Base-by-base conservation (phyloP, 1,284 basidiomycete genomes). In the Filobasidium uniguttulatum region DNA sequence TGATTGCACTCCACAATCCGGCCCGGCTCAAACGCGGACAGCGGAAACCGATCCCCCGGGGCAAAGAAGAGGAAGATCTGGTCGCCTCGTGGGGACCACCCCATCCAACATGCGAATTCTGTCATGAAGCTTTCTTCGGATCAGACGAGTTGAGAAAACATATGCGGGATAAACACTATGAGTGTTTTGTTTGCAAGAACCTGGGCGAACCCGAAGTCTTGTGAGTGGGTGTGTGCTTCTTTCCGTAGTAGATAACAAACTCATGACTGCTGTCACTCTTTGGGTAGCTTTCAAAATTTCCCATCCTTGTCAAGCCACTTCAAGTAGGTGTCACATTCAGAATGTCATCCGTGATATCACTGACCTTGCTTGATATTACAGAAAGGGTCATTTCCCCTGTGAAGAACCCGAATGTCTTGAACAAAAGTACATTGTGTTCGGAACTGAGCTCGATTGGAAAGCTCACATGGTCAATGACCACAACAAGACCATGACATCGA, bases 361-460 rank as follows among this genome's bases (percentile, higher is more conserved):
- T 36, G 20, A 43, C 38, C 74, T 68, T 9, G 48, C 15, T 12
- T 29, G 17, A n/a, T 12, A 33, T 54, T 67, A 62, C 58, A 69
- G 69, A 48, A 59, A 67, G 30, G 68, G 68, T 25, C 93, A 98
- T 67, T 78, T 77, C 65, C 79, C 86, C 3, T 98, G 93, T 65
- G 74, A 71, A 3, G 79, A 88, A 50, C 60, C 78, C 0, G 65
- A 74, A 29, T 98, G 93, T 64, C 76, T 84, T 33, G 81, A 81
- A 15, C 81, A 81, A 60, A 96, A 94, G 69, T 98, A 97, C 60
- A 84, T 97, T 46, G 93, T 98, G 14, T 98, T 97, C 66, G 80
- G 79, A 44, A 82, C 82, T 19, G 75, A 80, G 31, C 72, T 98
- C 29, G 94, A 97, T 63, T 79, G 96, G 44, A 82, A 93, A 67